phyloP scores from a whole-genome alignment of 768 basidiomycete genomes.

The Hortiboletus flavorubellus region DNA sequence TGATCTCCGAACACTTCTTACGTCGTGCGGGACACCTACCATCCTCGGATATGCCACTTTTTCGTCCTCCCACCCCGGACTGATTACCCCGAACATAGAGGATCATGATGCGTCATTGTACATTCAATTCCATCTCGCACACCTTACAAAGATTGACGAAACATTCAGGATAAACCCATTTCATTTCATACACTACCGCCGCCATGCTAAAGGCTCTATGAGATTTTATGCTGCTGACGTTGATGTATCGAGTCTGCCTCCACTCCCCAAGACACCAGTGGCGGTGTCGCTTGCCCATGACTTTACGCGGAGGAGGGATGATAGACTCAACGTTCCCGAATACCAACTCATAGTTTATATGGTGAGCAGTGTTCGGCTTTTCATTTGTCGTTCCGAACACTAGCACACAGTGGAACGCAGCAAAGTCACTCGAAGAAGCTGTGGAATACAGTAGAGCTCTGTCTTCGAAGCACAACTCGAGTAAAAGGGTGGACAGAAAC shows the following conservation, averaged over 20 bases:
- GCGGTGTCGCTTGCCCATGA: constrained; percentile 35
- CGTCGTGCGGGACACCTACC: constrained; percentile 22
- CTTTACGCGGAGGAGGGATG: constrained; percentile 31
- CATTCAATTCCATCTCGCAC: background rate
- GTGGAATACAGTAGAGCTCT: constrained; percentile 10
- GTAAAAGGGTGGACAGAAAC: background rate
- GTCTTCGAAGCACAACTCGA: background rate
- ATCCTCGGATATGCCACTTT: constrained; percentile 30
- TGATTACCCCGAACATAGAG: constrained; percentile 30
- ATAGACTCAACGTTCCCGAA: constrained; percentile 8
- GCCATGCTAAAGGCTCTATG: constrained; percentile 51
- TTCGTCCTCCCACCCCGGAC: constrained; percentile 3
- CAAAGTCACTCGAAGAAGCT: constrained; percentile 34
- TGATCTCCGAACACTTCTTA: constrained; percentile 17
- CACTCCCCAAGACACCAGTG: constrained; percentile 18
- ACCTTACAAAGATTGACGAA: constrained; percentile 9
- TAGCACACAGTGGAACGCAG: constrained; percentile 42
- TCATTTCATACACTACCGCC: constrained; percentile 47
- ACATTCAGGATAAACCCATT: constrained; percentile 14
- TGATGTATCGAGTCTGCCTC: constrained; percentile 26
- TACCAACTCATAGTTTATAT: constrained; percentile 39
- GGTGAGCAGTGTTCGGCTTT: constrained; percentile 25
- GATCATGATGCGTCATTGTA: constrained; percentile 26
- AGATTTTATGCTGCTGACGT: constrained; percentile 61
- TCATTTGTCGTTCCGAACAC: background rate